These are phyloP conservation scores for Moricandia arvensis DNA, from an alignment of 345 rosid genomes.

Conservation along the genomic window DNA sequence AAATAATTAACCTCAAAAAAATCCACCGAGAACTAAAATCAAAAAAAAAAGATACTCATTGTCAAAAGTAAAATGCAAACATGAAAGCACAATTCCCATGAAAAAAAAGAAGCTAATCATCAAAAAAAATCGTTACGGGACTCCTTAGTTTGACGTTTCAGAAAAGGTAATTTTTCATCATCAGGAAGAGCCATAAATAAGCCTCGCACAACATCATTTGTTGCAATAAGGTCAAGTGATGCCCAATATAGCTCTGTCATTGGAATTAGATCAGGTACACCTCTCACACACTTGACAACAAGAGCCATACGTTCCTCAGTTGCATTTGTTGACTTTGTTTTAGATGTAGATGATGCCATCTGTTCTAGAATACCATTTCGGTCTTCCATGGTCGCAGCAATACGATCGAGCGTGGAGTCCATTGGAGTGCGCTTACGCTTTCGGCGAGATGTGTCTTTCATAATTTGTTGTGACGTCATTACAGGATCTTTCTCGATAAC, in stretches of 20 bases:
- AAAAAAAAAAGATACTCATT: neutral
- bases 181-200: neutral
- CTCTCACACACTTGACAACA: neutral
- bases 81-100: neutral
- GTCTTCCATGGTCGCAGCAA: slow-evolving; percentile 12
- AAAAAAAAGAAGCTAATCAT: neutral
- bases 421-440: neutral
- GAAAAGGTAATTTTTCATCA: neutral
- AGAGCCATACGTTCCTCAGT: slow-evolving; percentile 6
- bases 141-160: neutral
- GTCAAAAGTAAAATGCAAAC: neutral
- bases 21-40: neutral
- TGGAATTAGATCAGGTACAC: neutral
- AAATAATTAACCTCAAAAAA: neutral
- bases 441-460: neutral
- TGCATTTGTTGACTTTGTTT: neutral
- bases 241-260: slow-evolving; percentile 4
- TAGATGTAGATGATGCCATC: neutral
- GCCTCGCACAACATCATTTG: neutral
- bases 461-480: neutral
- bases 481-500: neutral
- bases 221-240: neutral
- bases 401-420: slow-evolving; percentile 1
- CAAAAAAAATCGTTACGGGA: neutral
- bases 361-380: neutral